Evolutionary conservation across 805 yeast genomes (phyloP).

Genomic region (Nematodospora valgi): DNA sequence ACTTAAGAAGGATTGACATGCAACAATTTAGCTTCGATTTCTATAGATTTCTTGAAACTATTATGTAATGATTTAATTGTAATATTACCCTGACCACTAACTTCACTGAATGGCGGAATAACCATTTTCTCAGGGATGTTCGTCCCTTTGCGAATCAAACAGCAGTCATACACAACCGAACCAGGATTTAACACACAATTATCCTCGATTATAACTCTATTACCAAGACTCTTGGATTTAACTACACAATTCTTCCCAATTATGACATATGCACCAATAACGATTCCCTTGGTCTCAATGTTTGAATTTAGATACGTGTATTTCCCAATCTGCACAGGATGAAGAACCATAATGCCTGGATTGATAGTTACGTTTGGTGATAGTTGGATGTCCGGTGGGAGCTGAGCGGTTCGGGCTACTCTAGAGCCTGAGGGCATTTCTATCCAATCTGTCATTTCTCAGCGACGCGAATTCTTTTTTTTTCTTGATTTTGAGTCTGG

Average conservation of each 20-base stretch:
- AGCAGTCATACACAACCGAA: constrained; percentile 49
- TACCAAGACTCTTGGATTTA: constrained; percentile 42
- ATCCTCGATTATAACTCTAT: constrained; percentile 45
- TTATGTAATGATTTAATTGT: constrained; percentile 21
- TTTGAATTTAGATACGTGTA: constrained; percentile 36
- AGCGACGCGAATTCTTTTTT: no score
- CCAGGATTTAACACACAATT: constrained; percentile 34
- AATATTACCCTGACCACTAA: constrained; percentile 30
- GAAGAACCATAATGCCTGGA: constrained; percentile 9
- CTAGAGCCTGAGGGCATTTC: constrained; percentile 53
- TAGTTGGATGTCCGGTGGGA: constrained; percentile 48
- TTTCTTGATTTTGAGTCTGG: no score
- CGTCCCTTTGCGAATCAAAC: constrained; percentile 41
- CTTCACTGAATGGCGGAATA: constrained; percentile 53
- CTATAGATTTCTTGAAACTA: constrained; percentile 35
- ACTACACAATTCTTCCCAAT: constrained; percentile 36
- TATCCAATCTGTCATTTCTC: no score
- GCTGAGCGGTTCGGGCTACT: constrained; percentile 42
- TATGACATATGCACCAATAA: constrained; percentile 45
- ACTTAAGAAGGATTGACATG: constrained; percentile 11
- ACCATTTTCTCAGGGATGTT: constrained; percentile 39
- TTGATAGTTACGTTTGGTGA: constrained; percentile 28
- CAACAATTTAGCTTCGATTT: constrained; percentile 29
- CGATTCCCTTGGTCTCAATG: constrained; percentile 17
- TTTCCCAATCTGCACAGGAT: constrained; percentile 44